Conservation (phyloP, 164 flowering plant genomes). For the Pachysandra terminalis region DNA sequence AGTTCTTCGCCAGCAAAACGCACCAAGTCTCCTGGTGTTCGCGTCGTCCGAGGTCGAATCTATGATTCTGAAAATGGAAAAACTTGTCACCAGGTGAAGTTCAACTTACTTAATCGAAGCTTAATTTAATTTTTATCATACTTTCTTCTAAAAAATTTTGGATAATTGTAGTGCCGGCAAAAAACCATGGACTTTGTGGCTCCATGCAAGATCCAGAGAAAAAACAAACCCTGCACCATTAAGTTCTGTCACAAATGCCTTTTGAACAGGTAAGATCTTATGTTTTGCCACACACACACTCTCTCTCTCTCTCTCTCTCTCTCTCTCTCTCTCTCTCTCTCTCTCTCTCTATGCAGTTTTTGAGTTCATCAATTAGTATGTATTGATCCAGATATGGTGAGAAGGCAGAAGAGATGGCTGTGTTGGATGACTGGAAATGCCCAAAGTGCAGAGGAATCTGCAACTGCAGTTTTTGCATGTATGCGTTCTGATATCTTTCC, state of each 20-base stretch:
- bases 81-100: slow-evolving; percentile 72
- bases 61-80: slow-evolving; percentile 61
- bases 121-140: neutral
- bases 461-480: slow-evolving; percentile 93
- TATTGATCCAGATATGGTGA: slow-evolving; percentile 67
- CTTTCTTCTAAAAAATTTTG: neutral
- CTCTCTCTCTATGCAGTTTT: neutral
- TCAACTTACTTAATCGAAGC: neutral
- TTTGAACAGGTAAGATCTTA: slow-evolving; percentile 54
- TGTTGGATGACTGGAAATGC: slow-evolving; percentile 58
- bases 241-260: slow-evolving; percentile 76
- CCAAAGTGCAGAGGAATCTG: slow-evolving; percentile 88
- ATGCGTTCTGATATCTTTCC: neutral
- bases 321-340: neutral
- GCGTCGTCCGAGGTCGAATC: slow-evolving; percentile 40
- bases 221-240: slow-evolving; percentile 42
- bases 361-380: neutral
- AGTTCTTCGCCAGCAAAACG: slow-evolving; percentile 20
- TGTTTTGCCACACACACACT: neutral
- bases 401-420: slow-evolving; percentile 57
- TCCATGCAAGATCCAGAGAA: slow-evolving; percentile 44
- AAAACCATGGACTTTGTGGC: slow-evolving; percentile 61
- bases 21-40: slow-evolving; percentile 40
- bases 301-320: neutral
- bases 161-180: slow-evolving; percentile 70